Conservation (phyloP, 2,329 filamentous ascomycete species). For the Phyllachora maydis region DNA sequence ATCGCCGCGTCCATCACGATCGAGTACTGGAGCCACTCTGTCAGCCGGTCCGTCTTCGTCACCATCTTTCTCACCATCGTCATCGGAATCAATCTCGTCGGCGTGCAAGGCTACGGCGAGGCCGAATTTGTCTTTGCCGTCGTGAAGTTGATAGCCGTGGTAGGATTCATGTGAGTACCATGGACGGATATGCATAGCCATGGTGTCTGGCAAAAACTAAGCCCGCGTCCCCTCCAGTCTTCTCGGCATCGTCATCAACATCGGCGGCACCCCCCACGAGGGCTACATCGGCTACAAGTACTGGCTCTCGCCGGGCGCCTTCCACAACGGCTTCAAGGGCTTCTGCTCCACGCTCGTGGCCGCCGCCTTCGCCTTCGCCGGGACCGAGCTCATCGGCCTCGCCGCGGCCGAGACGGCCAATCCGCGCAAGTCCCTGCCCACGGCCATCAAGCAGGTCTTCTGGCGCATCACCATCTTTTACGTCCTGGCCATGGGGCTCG, state of each 20-base stretch:
- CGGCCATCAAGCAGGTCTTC: constrained; percentile 82
- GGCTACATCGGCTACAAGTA: constrained; percentile 64
- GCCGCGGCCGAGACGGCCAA: constrained; percentile 64
- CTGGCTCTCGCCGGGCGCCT: constrained; percentile 67
- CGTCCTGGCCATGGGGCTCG: constrained; percentile 58
- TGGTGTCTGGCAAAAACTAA: no score
- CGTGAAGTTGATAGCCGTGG: constrained; percentile 68
- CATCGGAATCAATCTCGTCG: constrained; percentile 67
- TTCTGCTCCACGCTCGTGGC: constrained; percentile 60
- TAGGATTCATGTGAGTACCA: constrained; percentile 60
- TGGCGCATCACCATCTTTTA: constrained; percentile 91
- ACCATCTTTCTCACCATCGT: constrained; percentile 62
- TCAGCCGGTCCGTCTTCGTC: constrained; percentile 59
- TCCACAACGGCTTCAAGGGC: constrained; percentile 70
- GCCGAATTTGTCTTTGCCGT: constrained; percentile 77
- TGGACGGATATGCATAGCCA: no score
- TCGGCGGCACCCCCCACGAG: constrained; percentile 51
- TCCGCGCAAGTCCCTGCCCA: constrained; percentile 62
- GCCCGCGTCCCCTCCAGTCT: constrained; percentile 37
- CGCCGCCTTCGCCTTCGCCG: constrained; percentile 56
- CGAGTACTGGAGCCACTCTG: constrained; percentile 49
- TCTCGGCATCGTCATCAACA: constrained; percentile 69
- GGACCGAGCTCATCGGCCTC: constrained; percentile 57
- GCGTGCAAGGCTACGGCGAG: constrained; percentile 75
- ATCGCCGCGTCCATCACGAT: constrained; percentile 75